Conservation (phyloP, 305 asterid species). For the Fraxinus angustifolia region DNA sequence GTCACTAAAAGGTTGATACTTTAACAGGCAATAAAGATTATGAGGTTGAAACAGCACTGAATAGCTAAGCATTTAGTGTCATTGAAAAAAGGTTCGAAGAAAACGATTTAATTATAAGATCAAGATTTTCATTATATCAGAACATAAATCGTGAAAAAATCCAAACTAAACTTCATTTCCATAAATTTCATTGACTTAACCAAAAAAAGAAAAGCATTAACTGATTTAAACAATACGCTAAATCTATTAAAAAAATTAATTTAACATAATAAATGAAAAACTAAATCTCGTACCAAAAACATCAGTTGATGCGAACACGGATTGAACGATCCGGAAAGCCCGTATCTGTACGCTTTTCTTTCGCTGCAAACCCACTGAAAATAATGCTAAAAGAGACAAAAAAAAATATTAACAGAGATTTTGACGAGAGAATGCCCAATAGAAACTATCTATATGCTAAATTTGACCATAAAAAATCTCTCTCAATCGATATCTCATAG, state of each 20-base stretch:
- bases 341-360: slow-evolving; percentile 11
- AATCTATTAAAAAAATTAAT: background rate
- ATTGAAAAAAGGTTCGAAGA: slow-evolving; percentile 12
- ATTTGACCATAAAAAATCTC: background rate
- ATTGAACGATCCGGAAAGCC: slow-evolving; percentile 30
- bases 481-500: background rate
- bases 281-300: slow-evolving; percentile 49
- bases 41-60: slow-evolving; percentile 12
- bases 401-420: background rate
- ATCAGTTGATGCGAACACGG: slow-evolving; percentile 37
- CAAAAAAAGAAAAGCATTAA: background rate
- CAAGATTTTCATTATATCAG: background rate
- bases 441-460: slow-evolving; percentile 23
- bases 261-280: slow-evolving; percentile 20
- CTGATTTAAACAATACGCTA: background rate
- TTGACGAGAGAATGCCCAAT: slow-evolving; percentile 1
- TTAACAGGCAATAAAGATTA: slow-evolving; percentile 3
- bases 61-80: slow-evolving; percentile 19
- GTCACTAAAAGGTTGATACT: background rate
- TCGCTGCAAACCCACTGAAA: slow-evolving; percentile 5
- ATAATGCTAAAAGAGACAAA: slow-evolving; percentile 17
- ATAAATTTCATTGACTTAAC: slow-evolving; percentile 3
- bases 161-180: background rate
- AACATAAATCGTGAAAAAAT: background rate
- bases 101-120: slow-evolving; percentile 12